These are phyloP conservation scores for Salix caprea DNA, from an alignment of 345 rosid genomes.

Conservation along the genomic window DNA sequence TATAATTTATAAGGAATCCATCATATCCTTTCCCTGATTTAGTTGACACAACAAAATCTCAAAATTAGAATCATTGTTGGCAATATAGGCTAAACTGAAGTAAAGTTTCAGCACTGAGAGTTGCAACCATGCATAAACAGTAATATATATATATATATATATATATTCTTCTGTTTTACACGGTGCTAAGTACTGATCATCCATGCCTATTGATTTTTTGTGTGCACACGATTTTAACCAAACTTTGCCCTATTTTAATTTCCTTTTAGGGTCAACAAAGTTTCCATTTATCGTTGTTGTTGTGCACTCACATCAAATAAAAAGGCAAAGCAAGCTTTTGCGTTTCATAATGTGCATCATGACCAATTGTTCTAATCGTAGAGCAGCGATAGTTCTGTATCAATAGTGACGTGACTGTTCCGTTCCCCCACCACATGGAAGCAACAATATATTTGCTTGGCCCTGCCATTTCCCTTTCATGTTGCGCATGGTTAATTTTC, in stretches of 20 bases:
- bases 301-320: conserved; percentile 28
- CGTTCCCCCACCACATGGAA: conserved; percentile 35
- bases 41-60: background rate
- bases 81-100: background rate
- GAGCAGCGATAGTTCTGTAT: conserved; percentile 14
- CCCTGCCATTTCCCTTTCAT: conserved; percentile 31
- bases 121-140: background rate
- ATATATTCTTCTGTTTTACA: background rate
- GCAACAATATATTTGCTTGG: conserved; percentile 26
- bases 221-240: background rate
- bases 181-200: background rate
- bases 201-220: background rate
- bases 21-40: background rate
- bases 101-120: background rate
- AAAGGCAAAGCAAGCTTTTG: conserved; percentile 7
- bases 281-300: conserved; percentile 21
- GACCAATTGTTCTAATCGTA: conserved; percentile 15
- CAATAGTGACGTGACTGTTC: conserved; percentile 37
- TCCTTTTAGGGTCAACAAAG: conserved; percentile 14
- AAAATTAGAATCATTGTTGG: background rate
- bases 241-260: background rate
- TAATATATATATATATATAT: background rate
- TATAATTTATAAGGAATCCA: background rate
- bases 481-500: conserved; percentile 6
- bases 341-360: background rate